Percentiles rank a stretch among this genome's conserved stretches.
These are phyloP conservation scores for Hypomontagnella submonticulosa DNA, from an alignment of 495 filamentous ascomycete genomes.

Conservation along the genomic window DNA sequence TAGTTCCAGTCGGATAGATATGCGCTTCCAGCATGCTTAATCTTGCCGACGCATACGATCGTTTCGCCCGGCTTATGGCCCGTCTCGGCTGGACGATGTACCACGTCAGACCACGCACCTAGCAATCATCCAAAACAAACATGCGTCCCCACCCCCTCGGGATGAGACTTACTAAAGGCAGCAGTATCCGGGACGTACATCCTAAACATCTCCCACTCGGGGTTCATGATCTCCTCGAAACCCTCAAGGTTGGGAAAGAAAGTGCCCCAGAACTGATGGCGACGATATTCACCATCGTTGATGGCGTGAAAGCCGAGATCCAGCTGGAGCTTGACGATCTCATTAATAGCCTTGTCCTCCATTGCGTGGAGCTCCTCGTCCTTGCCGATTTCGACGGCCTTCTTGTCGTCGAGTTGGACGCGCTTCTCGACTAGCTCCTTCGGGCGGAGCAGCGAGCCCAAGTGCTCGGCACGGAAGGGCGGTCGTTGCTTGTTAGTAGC, in stretches of 20 bases:
- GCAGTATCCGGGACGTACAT: constrained; percentile 76
- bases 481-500: constrained; percentile 63
- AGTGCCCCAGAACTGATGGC: constrained; percentile 66
- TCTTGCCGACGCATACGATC: constrained; percentile 74
- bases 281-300: constrained; percentile 76
- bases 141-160: not conserved
- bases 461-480: constrained; percentile 78
- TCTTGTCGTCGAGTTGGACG: constrained; percentile 56
- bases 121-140: not conserved
- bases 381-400: constrained; percentile 46
- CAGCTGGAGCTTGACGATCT: constrained; percentile 69
- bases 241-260: constrained; percentile 76
- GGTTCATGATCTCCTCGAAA: constrained; percentile 69
- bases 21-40: constrained; percentile 72
- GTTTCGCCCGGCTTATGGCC: constrained; percentile 73
- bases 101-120: constrained; percentile 17
- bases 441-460: constrained; percentile 76
- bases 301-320: constrained; percentile 71
- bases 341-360: constrained; percentile 70
- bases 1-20: constrained; percentile 73
- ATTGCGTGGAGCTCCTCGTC: constrained; percentile 55
- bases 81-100: constrained; percentile 57
- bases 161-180: constrained; percentile 63
- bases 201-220: constrained; percentile 69
- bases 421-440: constrained; percentile 68